Percentiles rank a stretch among this genome's conserved stretches.
Evolutionary conservation across 768 basidiomycete species (phyloP).

Genomic region (Suillus plorans): DNA sequence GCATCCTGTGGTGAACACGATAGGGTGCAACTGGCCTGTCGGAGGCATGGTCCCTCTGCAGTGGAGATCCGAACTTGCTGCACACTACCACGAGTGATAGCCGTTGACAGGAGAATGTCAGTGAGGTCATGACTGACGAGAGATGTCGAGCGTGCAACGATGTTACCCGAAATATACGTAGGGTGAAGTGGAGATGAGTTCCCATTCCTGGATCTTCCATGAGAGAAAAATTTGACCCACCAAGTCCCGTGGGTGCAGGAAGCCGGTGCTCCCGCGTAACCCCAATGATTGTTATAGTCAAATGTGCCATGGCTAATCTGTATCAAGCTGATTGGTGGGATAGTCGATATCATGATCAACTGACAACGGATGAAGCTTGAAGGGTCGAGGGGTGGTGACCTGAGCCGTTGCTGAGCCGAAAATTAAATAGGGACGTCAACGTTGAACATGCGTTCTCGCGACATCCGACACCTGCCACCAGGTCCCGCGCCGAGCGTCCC

Average conservation of each 20-base stretch:
- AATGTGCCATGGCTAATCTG: neutral
- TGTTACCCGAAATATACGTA: constrained; percentile 4
- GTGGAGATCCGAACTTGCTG: neutral
- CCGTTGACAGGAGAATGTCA: neutral
- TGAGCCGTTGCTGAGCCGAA: neutral
- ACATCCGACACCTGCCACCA: neutral
- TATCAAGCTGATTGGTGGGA: neutral
- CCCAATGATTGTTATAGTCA: neutral
- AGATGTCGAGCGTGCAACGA: neutral
- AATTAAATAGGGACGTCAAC: neutral
- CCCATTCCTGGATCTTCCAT: neutral
- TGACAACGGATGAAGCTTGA: neutral
- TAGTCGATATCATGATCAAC: neutral
- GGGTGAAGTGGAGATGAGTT: constrained; percentile 4
- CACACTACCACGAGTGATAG: neutral
- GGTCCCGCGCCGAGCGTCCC: neutral
- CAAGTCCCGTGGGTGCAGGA: neutral
- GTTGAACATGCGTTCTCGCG: neutral
- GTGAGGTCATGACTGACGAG: neutral
- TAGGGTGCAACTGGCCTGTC: too few species aligned
- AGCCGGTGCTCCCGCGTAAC: neutral
- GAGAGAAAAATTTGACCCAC: neutral
- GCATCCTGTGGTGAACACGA: neutral
- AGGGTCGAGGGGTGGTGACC: neutral
- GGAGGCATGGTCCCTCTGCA: neutral